Evolutionary conservation across 1,284 basidiomycete genomes (phyloP).

Genomic region (Ganoderma multipileum): DNA sequence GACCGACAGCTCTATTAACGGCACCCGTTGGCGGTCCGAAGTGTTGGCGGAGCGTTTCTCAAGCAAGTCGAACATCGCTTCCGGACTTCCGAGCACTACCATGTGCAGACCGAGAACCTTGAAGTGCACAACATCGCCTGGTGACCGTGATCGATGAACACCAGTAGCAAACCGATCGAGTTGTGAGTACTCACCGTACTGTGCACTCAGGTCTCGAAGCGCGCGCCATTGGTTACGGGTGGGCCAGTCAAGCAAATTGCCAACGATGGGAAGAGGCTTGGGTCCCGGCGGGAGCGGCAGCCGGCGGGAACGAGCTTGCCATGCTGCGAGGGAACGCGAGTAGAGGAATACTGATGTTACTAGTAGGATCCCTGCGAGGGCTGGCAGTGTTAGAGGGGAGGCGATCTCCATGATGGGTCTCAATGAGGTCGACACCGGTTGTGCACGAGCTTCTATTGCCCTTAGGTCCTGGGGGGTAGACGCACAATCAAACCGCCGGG

Average conservation of each 20-base stretch:
- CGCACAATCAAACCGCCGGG: not conserved
- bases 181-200: constrained; percentile 9
- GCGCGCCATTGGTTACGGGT: not conserved
- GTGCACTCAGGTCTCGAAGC: not conserved
- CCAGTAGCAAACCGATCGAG: too few relatives aligned
- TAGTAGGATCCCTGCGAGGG: not conserved
- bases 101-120: constrained; percentile 30
- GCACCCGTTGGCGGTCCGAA: constrained; percentile 14
- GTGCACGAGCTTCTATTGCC: not conserved
- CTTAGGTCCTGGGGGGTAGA: not conserved
- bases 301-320: not conserved
- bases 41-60: constrained; percentile 25
- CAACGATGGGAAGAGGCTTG: constrained; percentile 1
- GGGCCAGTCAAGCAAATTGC: constrained; percentile 11
- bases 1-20: not conserved
- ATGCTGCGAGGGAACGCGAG: not conserved
- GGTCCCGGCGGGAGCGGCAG: constrained; percentile 17
- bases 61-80: constrained; percentile 18
- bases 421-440: not conserved
- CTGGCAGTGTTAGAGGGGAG: not conserved
- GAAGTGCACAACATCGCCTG: constrained; percentile 35
- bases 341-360: not conserved
- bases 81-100: constrained; percentile 28
- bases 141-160: not conserved
- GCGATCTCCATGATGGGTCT: not conserved